Conservation (phyloP, 2,329 filamentous ascomycete genomes). For the Ascomycota sp. region DNA sequence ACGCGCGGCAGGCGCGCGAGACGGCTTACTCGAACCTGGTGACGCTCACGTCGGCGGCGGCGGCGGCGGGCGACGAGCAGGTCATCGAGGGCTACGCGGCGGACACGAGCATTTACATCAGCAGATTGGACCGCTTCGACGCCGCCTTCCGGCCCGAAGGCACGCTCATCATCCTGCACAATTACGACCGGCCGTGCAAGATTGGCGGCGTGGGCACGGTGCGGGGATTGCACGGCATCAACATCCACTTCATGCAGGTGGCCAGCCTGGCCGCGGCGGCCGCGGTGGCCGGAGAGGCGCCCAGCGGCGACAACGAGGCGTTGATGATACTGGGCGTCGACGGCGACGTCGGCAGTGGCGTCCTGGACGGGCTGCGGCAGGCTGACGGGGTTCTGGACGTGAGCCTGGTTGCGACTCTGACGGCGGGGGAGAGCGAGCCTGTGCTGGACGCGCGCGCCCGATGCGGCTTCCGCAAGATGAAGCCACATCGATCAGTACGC, state of each 20-base stretch:
- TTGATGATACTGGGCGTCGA: slow-evolving; percentile 67
- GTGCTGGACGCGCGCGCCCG: too few species aligned
- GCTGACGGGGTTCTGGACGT: slow-evolving; percentile 35
- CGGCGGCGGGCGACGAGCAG: slow-evolving; percentile 17
- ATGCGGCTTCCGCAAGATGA: too few species aligned
- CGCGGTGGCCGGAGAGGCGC: slow-evolving; percentile 6
- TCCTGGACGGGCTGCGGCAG: slow-evolving; percentile 25
- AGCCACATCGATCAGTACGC: too few species aligned
- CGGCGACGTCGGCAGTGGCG: slow-evolving; percentile 36
- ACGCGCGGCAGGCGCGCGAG: slow-evolving; percentile 38
- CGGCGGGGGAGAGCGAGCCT: too few species aligned
- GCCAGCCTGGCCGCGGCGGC: slow-evolving; percentile 22
- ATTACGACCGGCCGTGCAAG: slow-evolving; percentile 65
- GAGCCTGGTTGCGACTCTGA: slow-evolving; percentile 26
- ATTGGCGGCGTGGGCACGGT: slow-evolving; percentile 60
- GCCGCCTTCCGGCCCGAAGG: slow-evolving; percentile 56
- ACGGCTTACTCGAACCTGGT: slow-evolving; percentile 50
- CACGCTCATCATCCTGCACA: slow-evolving; percentile 57
- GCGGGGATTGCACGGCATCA: slow-evolving; percentile 49
- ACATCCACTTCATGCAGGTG: slow-evolving; percentile 67
- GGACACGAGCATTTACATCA: slow-evolving; percentile 46
- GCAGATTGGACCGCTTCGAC: slow-evolving; percentile 50
- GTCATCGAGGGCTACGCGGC: slow-evolving; percentile 46
- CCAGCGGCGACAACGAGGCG: slow-evolving; percentile 51
- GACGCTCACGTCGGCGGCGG: slow-evolving; percentile 37